These are phyloP conservation scores for Venturiaceae sp. DNA, from an alignment of 2,329 filamentous ascomycete species.

Conservation along the genomic window DNA sequence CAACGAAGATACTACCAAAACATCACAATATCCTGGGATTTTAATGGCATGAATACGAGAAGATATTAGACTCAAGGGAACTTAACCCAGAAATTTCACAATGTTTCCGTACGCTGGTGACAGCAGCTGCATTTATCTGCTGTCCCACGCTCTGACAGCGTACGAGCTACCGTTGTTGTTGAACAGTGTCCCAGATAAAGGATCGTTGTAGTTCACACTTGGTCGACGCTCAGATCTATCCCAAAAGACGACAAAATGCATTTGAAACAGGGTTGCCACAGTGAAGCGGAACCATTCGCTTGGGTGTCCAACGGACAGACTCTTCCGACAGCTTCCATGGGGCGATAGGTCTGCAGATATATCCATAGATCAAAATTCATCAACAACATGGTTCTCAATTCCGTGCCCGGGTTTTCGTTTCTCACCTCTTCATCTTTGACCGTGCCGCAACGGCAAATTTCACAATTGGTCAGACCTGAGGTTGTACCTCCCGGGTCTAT, in stretches of 20 bases:
- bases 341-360: background rate
- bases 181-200: too few species aligned
- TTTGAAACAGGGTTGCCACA: background rate
- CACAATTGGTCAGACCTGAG: background rate
- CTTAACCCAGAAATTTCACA: background rate
- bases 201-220: too few species aligned
- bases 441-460: background rate
- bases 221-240: too few species aligned
- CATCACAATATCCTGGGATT: background rate
- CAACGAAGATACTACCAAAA: background rate
- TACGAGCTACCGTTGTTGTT: too few species aligned
- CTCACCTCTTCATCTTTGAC: background rate
- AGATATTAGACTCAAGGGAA: background rate
- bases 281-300: background rate
- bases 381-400: background rate
- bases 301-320: background rate
- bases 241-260: too few species aligned
- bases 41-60: background rate
- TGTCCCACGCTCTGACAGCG: too few species aligned
- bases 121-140: too few species aligned
- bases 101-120: too few species aligned
- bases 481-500: background rate
- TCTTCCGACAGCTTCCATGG: background rate
- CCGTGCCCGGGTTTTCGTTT: background rate
- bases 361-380: background rate